Evolutionary conservation across 2,329 filamentous ascomycete genomes (phyloP), one percentile per base, ranked within the genome.

Genomic region (Phialophora chinensis): DNA sequence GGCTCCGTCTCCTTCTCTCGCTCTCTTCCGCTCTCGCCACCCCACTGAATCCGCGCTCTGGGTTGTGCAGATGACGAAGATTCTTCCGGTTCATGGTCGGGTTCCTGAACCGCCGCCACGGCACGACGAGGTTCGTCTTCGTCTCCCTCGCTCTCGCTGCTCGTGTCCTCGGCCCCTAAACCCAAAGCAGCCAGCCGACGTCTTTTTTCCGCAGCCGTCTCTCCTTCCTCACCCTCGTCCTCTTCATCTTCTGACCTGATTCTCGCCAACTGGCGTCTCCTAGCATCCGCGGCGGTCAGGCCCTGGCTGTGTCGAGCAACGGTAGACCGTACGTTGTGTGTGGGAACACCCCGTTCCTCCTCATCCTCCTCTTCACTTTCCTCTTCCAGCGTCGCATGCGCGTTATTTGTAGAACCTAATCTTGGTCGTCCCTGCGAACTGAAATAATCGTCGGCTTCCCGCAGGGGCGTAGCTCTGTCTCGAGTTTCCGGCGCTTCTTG

Each of bases 171-270:
- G 31, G 66, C 73, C 27, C 72, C 66, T 56, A 71, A 27, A 52
- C 80, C 80, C 11, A 82, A 69, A 1, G 80, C 80, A 29, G 79
- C 80, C 7, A 82, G 75, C 73, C 81, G 79, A 65, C 81, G 80
- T 56, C 79, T 77, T 47, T 79, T 80, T 68, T 83, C 80, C 8
- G 80, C 81, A 1, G 79, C 79, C 3, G 81, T 82, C 66, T 82
- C 79, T 29, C 75, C 76, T 0, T 77, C 77, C n/a, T 79, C 77
- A 14, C 79, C 69, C 20, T 68, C 69, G 10, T 66, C 70, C 52
- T 72, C 71, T 33, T 69, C 69, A 25, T 73, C 66, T 35, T 69
- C 62, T 2, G 65, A 69, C 11, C 47, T 60, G 17, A 73, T 73
- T 0, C 76, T 74, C 62, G 72, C 71, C 56, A 80, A 71, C 62